A percentile compares a stretch with the other conserved stretches of the same genome.
phyloP scores from a whole-genome alignment of 2,329 filamentous ascomycete genomes.

The Colletotrichum acutatum region DNA sequence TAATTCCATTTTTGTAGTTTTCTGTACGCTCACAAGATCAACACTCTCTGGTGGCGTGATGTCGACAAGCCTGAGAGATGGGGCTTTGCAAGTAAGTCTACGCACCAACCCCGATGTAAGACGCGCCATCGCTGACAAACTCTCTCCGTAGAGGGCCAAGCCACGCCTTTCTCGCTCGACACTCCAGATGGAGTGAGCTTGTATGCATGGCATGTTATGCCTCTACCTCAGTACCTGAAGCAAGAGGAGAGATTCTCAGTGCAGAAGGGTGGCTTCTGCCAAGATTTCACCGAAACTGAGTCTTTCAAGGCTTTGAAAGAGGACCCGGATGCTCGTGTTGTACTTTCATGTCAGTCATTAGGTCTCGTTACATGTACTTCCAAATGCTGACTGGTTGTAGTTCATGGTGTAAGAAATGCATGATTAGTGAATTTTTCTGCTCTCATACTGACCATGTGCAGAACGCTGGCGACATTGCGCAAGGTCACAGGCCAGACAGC shows the following conservation, averaged over 20 bases:
- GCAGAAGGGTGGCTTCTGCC: slow-evolving; percentile 59
- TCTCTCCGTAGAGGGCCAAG: slow-evolving; percentile 75
- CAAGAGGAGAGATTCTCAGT: slow-evolving; percentile 72
- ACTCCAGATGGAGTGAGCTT: slow-evolving; percentile 82
- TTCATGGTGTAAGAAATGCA: slow-evolving; percentile 68
- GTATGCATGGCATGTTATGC: slow-evolving; percentile 92
- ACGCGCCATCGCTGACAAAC: slow-evolving; percentile 9
- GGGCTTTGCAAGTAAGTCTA: slow-evolving; percentile 80
- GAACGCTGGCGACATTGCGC: slow-evolving; percentile 89
- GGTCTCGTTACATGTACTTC: neutral
- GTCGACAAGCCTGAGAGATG: slow-evolving; percentile 82
- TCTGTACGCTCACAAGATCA: slow-evolving; percentile 85
- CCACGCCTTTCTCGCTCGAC: slow-evolving; percentile 82
- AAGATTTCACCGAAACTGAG: slow-evolving; percentile 65
- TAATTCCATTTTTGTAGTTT: slow-evolving; percentile 63
- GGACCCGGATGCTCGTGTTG: slow-evolving; percentile 71
- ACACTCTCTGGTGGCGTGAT: slow-evolving; percentile 77
- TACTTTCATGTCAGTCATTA: slow-evolving; percentile 69
- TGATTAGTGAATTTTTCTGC: slow-evolving; percentile 38
- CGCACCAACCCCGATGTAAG: neutral
- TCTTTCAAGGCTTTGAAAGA: slow-evolving; percentile 71
- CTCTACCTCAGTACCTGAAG: slow-evolving; percentile 78
- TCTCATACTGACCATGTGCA: slow-evolving; percentile 43
- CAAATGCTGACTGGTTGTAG: slow-evolving; percentile 46
- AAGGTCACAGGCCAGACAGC: slow-evolving; percentile 78